Percentiles rank a stretch among this genome's conserved stretches.
Conservation (phyloP, 2,329 filamentous ascomycete genomes). For the Fusarium fujikuroi region DNA sequence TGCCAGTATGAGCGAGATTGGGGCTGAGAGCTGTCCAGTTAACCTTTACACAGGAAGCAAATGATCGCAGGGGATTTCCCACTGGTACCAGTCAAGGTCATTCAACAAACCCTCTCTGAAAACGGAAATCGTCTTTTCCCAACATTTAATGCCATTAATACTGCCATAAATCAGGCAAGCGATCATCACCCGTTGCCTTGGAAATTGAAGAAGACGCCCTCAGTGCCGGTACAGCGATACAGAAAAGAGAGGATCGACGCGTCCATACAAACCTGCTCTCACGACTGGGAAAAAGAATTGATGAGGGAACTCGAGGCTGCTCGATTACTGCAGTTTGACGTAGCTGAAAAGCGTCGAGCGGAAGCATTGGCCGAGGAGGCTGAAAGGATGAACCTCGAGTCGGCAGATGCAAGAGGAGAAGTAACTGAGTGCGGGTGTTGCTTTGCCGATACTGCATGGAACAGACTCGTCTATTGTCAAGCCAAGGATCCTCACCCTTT, state of each 20-base stretch:
- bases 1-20: background rate
- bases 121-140: constrained; percentile 31
- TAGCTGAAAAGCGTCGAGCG: constrained; percentile 46
- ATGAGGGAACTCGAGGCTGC: constrained; percentile 38
- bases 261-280: background rate
- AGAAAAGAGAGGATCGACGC: constrained; percentile 3
- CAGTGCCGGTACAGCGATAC: background rate
- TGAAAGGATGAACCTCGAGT: constrained; percentile 54
- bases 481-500: constrained; percentile 71
- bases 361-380: constrained; percentile 39
- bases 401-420: constrained; percentile 60
- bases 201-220: constrained; percentile 23
- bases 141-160: constrained; percentile 27
- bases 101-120: constrained; percentile 16
- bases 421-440: constrained; percentile 79
- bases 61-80: constrained; percentile 42
- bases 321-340: constrained; percentile 13
- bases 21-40: background rate
- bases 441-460: constrained; percentile 72
- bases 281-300: constrained; percentile 9
- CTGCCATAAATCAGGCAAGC: background rate
- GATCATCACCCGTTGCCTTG: background rate
- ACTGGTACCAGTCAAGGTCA: constrained; percentile 14
- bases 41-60: constrained; percentile 19
- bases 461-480: constrained; percentile 75